Conservation (phyloP, 257 asterid species). For the Forsythia viridissima region DNA sequence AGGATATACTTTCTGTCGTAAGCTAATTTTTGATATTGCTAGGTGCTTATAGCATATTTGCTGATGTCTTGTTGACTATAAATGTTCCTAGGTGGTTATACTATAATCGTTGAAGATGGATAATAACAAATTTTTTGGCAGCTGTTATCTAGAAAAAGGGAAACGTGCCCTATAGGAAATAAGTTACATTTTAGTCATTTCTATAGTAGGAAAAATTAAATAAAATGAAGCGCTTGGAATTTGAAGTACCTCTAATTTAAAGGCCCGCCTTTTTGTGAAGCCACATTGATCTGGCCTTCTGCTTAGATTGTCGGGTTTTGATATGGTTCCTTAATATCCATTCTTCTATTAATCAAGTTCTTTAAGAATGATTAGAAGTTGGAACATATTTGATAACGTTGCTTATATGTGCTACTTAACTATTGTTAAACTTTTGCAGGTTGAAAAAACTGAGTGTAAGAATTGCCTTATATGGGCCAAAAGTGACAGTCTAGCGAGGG, state of each 20-base stretch:
- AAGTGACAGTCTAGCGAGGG: constrained; percentile 90
- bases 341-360: not conserved
- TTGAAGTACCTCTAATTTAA: not conserved
- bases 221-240: not conserved
- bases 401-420: not conserved
- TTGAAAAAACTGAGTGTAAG: constrained; percentile 59
- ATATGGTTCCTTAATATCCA: not conserved
- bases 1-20: constrained; percentile 73
- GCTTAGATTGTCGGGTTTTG: not conserved
- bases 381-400: not conserved
- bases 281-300: not conserved
- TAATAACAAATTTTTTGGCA: not conserved
- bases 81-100: not conserved
- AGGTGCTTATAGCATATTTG: not conserved
- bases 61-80: not conserved
- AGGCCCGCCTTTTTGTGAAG: not conserved
- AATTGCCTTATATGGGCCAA: constrained; percentile 95
- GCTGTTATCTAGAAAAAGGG: not conserved
- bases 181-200: not conserved
- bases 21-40: constrained; percentile 25
- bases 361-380: no score
- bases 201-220: not conserved
- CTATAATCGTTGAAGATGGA: not conserved
- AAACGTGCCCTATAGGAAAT: not conserved
- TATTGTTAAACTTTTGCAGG: constrained; percentile 46